A percentile compares a stretch with the other conserved stretches of the same genome.
These are phyloP conservation scores for Beauveria varroae DNA, from an alignment of 2,329 filamentous ascomycete species.

Conservation along the genomic window DNA sequence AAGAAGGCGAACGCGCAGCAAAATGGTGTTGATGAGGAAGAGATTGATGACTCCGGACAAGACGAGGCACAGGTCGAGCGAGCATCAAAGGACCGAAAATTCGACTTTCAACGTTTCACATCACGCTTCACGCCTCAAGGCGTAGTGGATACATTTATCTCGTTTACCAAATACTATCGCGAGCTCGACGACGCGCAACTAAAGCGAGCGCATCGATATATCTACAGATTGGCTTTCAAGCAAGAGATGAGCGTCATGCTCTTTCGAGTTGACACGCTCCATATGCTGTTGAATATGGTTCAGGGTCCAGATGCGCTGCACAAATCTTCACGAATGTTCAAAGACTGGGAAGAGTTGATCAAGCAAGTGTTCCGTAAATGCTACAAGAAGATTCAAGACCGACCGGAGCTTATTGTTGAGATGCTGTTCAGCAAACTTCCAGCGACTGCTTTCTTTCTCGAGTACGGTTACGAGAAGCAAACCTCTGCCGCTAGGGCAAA, in stretches of 20 bases:
- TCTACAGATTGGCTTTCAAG: conserved; percentile 92
- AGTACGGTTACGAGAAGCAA: conserved; percentile 82
- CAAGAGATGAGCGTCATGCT: conserved; percentile 84
- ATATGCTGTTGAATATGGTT: conserved; percentile 83
- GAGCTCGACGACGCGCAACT: conserved; percentile 75
- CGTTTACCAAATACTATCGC: conserved; percentile 69
- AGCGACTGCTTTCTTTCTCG: conserved; percentile 75
- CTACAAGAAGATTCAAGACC: conserved; percentile 75
- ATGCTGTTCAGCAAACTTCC: conserved; percentile 92
- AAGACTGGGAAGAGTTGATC: conserved; percentile 86
- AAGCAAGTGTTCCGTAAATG: conserved; percentile 78
- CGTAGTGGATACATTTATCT: conserved; percentile 82
- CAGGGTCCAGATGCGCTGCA: conserved; percentile 77
- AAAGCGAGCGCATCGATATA: conserved; percentile 87
- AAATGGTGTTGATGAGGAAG: conserved; percentile 37
- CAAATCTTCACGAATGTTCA: conserved; percentile 56
- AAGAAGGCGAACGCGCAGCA: conserved; percentile 44
- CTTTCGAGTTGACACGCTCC: conserved; percentile 84
- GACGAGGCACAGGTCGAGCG: conserved; percentile 65
- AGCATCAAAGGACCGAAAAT: conserved; percentile 75
- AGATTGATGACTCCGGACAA: conserved; percentile 62
- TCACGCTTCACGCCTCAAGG: conserved; percentile 74
- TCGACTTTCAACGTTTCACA: conserved; percentile 83
- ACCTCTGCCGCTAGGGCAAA: conserved; percentile 57
- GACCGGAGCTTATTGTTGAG: conserved; percentile 80